Evolutionary conservation across 2,329 filamentous ascomycete genomes (phyloP).

Genomic region (Penicillium occitanis): DNA sequence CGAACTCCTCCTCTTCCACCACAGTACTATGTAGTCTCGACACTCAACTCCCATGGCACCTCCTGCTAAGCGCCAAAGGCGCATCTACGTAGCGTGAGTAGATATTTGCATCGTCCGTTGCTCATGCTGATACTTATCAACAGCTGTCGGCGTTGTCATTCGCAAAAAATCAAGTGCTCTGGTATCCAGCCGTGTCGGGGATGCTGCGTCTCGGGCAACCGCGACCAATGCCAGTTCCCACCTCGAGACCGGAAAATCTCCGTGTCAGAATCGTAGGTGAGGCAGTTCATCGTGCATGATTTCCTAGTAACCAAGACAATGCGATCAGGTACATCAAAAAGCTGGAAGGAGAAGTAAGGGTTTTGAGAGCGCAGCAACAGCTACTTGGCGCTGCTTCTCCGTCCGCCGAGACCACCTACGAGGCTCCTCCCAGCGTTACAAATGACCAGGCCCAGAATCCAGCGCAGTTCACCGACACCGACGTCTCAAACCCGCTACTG

Average conservation of each 20-base stretch:
- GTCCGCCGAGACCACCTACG: constrained; percentile 8
- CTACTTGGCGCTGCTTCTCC: constrained; percentile 9
- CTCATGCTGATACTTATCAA: constrained; percentile 9
- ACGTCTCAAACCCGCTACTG: constrained; percentile 18
- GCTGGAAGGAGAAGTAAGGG: constrained; percentile 18
- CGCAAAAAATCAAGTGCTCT: constrained; percentile 42
- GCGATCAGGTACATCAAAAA: constrained; percentile 25
- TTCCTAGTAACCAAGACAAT: constrained; percentile 12
- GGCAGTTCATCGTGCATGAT: constrained; percentile 4
- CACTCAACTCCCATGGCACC: constrained; percentile 11
- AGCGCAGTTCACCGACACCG: constrained; percentile 13
- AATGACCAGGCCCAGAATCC: constrained; percentile 11
- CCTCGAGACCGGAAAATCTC: constrained; percentile 37
- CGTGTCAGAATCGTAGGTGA: constrained; percentile 25
- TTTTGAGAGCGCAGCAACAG: constrained; percentile 12
- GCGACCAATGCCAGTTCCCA: constrained; percentile 34
- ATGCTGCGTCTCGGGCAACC: constrained; percentile 31
- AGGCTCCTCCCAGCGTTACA: constrained; percentile 9
- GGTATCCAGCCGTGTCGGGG: constrained; percentile 37
- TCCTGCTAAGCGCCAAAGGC: constrained; percentile 19
- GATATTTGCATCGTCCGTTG: constrained; percentile 1
- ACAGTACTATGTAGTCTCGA: background rate
- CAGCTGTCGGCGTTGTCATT: constrained; percentile 37
- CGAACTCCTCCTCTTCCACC: background rate
- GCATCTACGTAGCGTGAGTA: constrained; percentile 21